Percentiles rank a stretch among this genome's conserved stretches.
Conservation (phyloP, 257 asterid species). For the Striga asiatica region DNA sequence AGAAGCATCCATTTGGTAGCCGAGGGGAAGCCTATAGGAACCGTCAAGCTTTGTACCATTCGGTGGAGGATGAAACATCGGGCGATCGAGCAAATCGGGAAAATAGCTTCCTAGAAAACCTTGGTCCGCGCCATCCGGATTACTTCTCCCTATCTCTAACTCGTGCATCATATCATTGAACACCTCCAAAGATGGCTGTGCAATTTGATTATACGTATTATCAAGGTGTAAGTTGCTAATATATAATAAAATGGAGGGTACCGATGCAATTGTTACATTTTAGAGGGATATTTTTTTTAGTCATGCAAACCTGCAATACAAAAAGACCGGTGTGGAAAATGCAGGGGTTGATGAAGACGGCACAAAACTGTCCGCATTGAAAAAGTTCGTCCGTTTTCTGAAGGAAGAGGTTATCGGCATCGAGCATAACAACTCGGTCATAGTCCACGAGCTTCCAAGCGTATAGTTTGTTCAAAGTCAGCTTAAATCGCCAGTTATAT, state of each 20-base stretch:
- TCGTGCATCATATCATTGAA: constrained; percentile 78
- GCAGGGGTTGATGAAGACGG: constrained; percentile 91
- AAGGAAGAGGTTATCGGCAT: constrained; percentile 84
- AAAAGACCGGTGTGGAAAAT: constrained; percentile 93
- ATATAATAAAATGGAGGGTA: too few species aligned
- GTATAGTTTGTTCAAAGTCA: constrained; percentile 71
- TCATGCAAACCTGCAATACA: constrained; percentile 88
- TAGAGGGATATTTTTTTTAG: too few species aligned
- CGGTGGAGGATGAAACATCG: constrained; percentile 58
- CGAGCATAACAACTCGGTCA: constrained; percentile 83
- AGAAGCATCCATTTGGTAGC: constrained; percentile 96
- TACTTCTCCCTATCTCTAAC: constrained; percentile 43
- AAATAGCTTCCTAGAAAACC: constrained; percentile 74
- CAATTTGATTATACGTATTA: too few species aligned
- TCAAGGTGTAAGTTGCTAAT: too few species aligned
- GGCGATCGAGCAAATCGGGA: constrained; percentile 56
- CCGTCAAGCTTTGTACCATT: constrained; percentile 70
- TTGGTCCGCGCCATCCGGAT: constrained; percentile 95
- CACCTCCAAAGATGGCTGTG: constrained; percentile 67
- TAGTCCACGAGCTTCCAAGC: constrained; percentile 86
- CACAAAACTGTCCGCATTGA: constrained; percentile 88
- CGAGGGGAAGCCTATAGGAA: constrained; percentile 66
- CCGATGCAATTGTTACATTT: too few species aligned
- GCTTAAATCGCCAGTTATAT: constrained; percentile 60
- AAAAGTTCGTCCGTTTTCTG: constrained; percentile 64